Evolutionary conservation across 148 eudicot species (phyloP).

Genomic region (Vaccinium darrowii): DNA sequence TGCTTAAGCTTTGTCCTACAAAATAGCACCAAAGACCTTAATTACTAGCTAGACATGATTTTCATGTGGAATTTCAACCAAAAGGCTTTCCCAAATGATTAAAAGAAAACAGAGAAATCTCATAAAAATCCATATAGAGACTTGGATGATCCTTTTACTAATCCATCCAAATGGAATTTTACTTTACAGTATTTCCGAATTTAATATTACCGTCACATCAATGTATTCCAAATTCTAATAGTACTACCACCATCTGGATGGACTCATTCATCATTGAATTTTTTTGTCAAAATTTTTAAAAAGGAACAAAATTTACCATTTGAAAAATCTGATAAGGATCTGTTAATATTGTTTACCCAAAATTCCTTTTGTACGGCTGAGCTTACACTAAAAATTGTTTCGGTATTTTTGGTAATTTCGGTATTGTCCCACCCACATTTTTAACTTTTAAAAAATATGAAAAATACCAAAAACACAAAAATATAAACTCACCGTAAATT

Average conservation of each 20-base stretch:
- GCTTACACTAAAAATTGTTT: too few species aligned
- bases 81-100: neutral
- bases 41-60: neutral
- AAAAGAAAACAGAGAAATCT: neutral
- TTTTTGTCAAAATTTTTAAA: neutral
- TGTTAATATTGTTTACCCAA: neutral
- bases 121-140: neutral
- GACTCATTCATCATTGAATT: neutral
- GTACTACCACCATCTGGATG: neutral
- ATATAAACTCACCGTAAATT: too few species aligned
- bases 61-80: neutral
- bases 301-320: neutral
- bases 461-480: too few species aligned
- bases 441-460: too few species aligned
- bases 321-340: neutral
- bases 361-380: too few species aligned
- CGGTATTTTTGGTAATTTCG: too few species aligned
- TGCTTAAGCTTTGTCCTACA: slow-evolving; percentile 65
- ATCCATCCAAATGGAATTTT: neutral
- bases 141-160: too few species aligned
- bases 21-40: neutral
- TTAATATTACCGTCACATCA: neutral
- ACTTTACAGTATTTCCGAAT: neutral
- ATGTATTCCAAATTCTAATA: too few species aligned
- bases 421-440: too few species aligned